Conservation (phyloP, 768 basidiomycete species). For the Tulasnella sp. region DNA sequence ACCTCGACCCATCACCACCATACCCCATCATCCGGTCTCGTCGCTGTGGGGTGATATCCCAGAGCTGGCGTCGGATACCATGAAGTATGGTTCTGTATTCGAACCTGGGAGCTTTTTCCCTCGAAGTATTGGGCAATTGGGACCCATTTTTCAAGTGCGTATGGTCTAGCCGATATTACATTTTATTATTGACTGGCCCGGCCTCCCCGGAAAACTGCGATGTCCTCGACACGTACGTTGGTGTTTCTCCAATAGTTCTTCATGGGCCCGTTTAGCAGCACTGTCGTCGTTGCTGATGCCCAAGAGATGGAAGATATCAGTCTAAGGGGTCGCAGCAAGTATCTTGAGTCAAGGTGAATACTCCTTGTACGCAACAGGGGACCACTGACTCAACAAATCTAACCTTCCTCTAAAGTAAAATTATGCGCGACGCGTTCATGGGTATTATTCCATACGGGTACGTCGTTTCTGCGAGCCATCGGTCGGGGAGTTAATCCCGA, state of each 20-base stretch:
- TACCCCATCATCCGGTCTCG: background rate
- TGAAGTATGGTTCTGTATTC: background rate
- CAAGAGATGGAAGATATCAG: slow-evolving; percentile 8
- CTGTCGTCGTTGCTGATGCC: background rate
- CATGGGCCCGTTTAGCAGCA: background rate
- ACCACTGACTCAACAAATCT: background rate
- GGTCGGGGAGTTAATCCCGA: background rate
- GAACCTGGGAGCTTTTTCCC: background rate
- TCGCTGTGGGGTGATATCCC: slow-evolving; percentile 10
- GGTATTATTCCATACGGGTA: slow-evolving; percentile 7
- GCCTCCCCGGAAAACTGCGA: no score
- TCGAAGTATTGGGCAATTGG: background rate
- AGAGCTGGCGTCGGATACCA: background rate
- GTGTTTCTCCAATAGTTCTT: background rate
- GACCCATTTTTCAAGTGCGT: slow-evolving; percentile 4
- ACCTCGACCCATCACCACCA: background rate
- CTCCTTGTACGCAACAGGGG: no score
- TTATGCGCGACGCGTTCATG: background rate
- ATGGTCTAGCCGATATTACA: background rate
- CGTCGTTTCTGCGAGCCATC: no score
- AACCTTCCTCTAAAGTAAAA: background rate
- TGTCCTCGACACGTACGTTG: no score
- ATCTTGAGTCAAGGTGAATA: background rate
- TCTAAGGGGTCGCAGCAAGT: background rate
- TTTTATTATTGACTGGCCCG: background rate